Conservation (phyloP, 2,329 filamentous ascomycete genomes). For the Cladosporium sp. region DNA sequence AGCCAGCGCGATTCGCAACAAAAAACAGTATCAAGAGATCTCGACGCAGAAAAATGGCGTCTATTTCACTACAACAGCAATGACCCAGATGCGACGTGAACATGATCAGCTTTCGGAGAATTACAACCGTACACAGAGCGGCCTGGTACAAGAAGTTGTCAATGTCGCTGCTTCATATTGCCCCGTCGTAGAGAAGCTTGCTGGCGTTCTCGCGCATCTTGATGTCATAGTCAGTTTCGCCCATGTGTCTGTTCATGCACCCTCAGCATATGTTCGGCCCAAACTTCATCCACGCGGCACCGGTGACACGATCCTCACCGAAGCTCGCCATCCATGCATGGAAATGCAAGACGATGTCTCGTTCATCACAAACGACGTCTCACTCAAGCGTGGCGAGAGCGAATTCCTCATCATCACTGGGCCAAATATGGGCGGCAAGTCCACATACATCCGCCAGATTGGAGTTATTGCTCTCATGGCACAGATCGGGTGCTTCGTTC, state of each 20-base stretch:
- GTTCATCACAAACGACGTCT: slow-evolving; percentile 97
- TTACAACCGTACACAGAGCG: slow-evolving; percentile 91
- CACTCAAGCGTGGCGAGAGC: slow-evolving; percentile 69
- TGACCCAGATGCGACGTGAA: slow-evolving; percentile 78
- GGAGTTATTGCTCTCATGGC: slow-evolving; percentile 97
- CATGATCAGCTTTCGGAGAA: slow-evolving; percentile 91
- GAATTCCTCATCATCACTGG: slow-evolving; percentile 96
- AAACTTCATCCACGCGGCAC: slow-evolving; percentile 84
- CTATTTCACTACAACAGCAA: slow-evolving; percentile 84
- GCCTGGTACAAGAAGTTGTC: slow-evolving; percentile 88
- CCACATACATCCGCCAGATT: slow-evolving; percentile 95
- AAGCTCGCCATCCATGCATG: slow-evolving; percentile 94
- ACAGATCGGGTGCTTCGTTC: slow-evolving; percentile 93
- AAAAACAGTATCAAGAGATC: slow-evolving; percentile 84
- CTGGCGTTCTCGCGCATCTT: slow-evolving; percentile 82
- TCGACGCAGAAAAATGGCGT: slow-evolving; percentile 99
- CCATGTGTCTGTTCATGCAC: slow-evolving; percentile 88
- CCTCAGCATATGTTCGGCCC: slow-evolving; percentile 84
- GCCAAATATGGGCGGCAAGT: slow-evolving; percentile 99
- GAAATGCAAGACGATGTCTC: slow-evolving; percentile 98
- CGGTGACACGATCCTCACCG: slow-evolving; percentile 83
- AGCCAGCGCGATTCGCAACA: slow-evolving; percentile 88
- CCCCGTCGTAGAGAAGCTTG: slow-evolving; percentile 84
- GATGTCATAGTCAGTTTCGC: slow-evolving; percentile 94
- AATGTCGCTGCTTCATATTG: slow-evolving; percentile 90